These are phyloP conservation scores for Aspergillus olivimuriae DNA, from an alignment of 495 filamentous ascomycete species.

Conservation along the genomic window DNA sequence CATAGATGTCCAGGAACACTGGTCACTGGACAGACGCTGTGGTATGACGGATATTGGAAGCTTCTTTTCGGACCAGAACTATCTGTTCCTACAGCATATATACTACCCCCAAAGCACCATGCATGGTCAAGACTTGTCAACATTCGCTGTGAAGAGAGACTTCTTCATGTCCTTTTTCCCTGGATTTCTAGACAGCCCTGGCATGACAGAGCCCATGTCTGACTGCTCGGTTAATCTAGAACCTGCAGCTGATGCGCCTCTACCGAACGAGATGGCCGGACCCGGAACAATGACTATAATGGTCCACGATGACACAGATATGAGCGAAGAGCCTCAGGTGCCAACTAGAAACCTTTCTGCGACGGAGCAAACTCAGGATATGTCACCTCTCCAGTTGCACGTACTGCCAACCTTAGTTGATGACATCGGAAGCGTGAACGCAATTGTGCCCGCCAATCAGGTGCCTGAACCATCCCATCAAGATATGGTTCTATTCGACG, in stretches of 20 bases:
- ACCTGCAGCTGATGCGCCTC: not conserved
- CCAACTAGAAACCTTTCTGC: too few species aligned
- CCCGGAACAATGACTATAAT: too few species aligned
- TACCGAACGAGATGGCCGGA: not conserved
- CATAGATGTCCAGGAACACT: not conserved
- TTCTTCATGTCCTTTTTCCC: slow-evolving; percentile 15
- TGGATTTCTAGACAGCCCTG: not conserved
- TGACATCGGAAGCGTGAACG: too few species aligned
- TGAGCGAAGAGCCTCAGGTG: too few species aligned
- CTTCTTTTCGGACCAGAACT: slow-evolving; percentile 12
- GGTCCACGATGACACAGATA: too few species aligned
- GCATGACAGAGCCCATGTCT: not conserved
- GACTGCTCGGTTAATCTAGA: not conserved
- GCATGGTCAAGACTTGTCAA: slow-evolving; percentile 7
- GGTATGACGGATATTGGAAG: slow-evolving; percentile 9
- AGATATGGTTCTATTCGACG: too few species aligned
- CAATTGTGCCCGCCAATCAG: too few species aligned
- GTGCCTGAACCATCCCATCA: too few species aligned
- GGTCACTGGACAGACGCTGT: slow-evolving; percentile 11
- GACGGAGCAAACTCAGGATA: too few species aligned
- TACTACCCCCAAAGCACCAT: slow-evolving; percentile 10
- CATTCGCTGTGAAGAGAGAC: slow-evolving; percentile 14
- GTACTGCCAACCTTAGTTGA: too few species aligned
- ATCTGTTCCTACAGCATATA: slow-evolving; percentile 18
- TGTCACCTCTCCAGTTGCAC: too few species aligned